Percentiles rank a stretch among this genome's conserved stretches.
Conservation (phyloP, 164 flowering plant species). For the Berberis vulgaris region DNA sequence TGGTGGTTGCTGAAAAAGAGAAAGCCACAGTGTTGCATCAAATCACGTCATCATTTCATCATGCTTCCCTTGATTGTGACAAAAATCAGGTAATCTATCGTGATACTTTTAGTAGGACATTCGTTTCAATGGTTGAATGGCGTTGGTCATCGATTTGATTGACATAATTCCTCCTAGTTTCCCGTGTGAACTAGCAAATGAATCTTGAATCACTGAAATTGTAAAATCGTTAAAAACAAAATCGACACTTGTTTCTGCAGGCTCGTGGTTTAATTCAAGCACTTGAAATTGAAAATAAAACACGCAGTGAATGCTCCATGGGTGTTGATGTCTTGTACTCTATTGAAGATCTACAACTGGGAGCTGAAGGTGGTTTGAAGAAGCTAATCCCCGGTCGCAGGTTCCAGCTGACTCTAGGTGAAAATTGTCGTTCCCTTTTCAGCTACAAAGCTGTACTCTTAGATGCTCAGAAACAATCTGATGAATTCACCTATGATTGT, state of each 20-base stretch:
- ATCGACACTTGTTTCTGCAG: constrained; percentile 27
- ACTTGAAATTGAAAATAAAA: constrained; percentile 60
- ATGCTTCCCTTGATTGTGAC: constrained; percentile 27
- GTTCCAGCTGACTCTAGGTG: constrained; percentile 53
- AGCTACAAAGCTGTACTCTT: constrained; percentile 71
- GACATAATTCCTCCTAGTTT: neutral
- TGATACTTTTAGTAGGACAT: too few relatives aligned
- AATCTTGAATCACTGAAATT: constrained; percentile 1
- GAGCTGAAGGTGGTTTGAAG: constrained; percentile 52
- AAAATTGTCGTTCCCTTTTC: constrained; percentile 34
- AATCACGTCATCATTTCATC: constrained; percentile 37
- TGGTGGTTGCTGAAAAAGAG: constrained; percentile 69
- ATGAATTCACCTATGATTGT: constrained; percentile 48
- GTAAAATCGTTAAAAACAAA: constrained; percentile 4
- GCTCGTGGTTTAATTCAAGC: constrained; percentile 55
- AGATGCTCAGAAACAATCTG: constrained; percentile 52
- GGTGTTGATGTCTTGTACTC: constrained; percentile 56
- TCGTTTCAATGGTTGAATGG: too few relatives aligned
- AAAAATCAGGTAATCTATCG: constrained; percentile 42
- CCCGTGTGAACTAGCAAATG: neutral
- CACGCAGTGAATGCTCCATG: constrained; percentile 42
- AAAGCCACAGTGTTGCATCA: constrained; percentile 24
- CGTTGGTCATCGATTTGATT: neutral
- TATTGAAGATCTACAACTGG: constrained; percentile 73
- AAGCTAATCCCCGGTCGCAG: constrained; percentile 58